phyloP scores from a whole-genome alignment of 805 yeast genomes.

The Wickerhamiella sorbophila region DNA sequence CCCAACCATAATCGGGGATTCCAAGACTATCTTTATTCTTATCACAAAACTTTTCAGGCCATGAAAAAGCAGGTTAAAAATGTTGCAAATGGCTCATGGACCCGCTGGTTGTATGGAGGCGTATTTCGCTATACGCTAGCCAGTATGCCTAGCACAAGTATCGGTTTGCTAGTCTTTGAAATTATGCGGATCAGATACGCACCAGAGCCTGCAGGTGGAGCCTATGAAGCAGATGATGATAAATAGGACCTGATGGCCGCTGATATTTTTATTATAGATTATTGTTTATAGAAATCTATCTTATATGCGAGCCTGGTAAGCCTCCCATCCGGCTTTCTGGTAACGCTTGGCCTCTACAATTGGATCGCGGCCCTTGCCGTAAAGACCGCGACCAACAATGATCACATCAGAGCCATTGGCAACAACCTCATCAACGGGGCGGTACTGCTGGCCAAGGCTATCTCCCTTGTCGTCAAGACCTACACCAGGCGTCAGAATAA shows the following conservation, averaged over 20 bases:
- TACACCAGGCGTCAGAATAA: slow-evolving; percentile 96
- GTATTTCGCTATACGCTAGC: slow-evolving; percentile 56
- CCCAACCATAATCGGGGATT: slow-evolving; percentile 23
- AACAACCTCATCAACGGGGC: slow-evolving; percentile 79
- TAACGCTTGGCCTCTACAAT: slow-evolving; percentile 76
- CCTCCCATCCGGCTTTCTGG: slow-evolving; percentile 89
- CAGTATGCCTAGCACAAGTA: slow-evolving; percentile 76
- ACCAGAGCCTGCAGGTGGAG: not conserved
- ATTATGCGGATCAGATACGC: slow-evolving; percentile 37
- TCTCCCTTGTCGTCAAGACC: slow-evolving; percentile 96
- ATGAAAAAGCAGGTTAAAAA: slow-evolving; percentile 35
- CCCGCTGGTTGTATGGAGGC: slow-evolving; percentile 64
- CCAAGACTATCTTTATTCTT: slow-evolving; percentile 55
- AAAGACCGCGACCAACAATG: slow-evolving; percentile 96
- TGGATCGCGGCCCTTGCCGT: slow-evolving; percentile 90
- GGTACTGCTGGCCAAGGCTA: slow-evolving; percentile 87
- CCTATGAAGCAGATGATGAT: not conserved
- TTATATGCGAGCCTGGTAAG: slow-evolving; percentile 39
- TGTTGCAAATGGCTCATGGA: slow-evolving; percentile 43
- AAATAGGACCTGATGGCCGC: too few relatives aligned
- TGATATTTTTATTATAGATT: too few relatives aligned
- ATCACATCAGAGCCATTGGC: slow-evolving; percentile 82
- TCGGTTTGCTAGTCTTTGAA: slow-evolving; percentile 75
- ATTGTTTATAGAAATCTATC: too few relatives aligned
- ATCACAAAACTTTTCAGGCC: slow-evolving; percentile 58